Percentiles rank a stretch among this genome's conserved stretches.
Conservation (phyloP, 2,329 filamentous ascomycete species). For the Corniculantispora saksenae region DNA sequence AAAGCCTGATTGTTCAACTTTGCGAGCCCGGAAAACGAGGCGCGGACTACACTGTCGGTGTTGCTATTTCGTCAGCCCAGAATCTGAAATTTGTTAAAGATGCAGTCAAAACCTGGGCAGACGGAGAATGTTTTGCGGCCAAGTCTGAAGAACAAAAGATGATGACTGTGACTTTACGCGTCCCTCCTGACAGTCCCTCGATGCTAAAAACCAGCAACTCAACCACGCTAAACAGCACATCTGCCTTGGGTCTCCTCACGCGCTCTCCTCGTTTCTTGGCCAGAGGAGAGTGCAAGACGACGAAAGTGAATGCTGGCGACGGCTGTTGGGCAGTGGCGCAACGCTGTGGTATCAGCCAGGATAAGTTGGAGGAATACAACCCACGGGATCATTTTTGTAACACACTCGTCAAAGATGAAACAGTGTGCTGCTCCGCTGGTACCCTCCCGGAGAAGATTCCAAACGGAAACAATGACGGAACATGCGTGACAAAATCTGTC, state of each 20-base stretch:
- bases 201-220: constrained; percentile 21
- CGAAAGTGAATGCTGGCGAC: neutral
- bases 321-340: neutral
- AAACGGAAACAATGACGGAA: neutral
- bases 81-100: too few species aligned
- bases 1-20: too few species aligned
- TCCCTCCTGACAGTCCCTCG: constrained; percentile 26
- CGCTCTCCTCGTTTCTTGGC: too few species aligned
- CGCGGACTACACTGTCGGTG: too few species aligned
- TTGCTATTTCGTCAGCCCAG: too few species aligned
- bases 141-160: too few species aligned
- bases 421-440: constrained; percentile 31
- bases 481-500: constrained; percentile 28
- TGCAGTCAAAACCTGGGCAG: too few species aligned
- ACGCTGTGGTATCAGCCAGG: neutral
- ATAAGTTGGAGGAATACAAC: neutral
- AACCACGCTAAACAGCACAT: constrained; percentile 17
- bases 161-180: constrained; percentile 25
- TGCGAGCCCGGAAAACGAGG: too few species aligned
- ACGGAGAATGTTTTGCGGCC: too few species aligned
- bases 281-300: too few species aligned
- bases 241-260: constrained; percentile 12
- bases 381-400: neutral
- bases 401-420: constrained; percentile 1
- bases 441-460: constrained; percentile 30